A percentile compares a stretch with the other conserved stretches of the same genome.
phyloP scores from a whole-genome alignment of 31 red algal genomes.

The Endocladia muricata region DNA sequence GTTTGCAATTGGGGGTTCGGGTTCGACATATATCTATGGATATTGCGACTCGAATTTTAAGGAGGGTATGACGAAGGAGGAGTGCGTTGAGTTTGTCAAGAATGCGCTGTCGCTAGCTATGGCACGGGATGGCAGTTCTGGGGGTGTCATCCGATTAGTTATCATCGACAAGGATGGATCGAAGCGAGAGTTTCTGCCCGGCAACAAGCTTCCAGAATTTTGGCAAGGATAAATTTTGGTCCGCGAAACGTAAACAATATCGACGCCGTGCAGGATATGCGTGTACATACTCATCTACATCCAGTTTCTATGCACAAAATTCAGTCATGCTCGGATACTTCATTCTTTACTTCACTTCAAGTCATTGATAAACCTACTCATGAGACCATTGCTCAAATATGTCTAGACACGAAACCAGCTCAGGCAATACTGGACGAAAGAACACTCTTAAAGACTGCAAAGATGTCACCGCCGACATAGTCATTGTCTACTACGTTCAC shows the following conservation, averaged over 20 bases:
- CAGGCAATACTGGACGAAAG: constrained; percentile 32
- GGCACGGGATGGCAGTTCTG: constrained; percentile 93
- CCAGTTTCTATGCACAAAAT: no score
- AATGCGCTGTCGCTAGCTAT: constrained; percentile 92
- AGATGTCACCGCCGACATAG: constrained; percentile 95
- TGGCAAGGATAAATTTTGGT: constrained; percentile 64
- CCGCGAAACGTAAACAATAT: no score
- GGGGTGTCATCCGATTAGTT: constrained; percentile 95
- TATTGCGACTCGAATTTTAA: constrained; percentile 90
- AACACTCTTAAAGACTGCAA: constrained; percentile 69
- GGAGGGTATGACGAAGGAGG: constrained; percentile 83
- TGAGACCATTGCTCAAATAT: no score
- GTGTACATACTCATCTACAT: no score
- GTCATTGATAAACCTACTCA: no score
- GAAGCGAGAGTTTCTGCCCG: constrained; percentile 65
- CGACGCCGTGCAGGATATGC: no score
- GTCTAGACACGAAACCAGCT: no score
- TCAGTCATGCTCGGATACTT: no score
- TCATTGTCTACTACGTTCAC: constrained; percentile 98
- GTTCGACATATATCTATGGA: constrained; percentile 95
- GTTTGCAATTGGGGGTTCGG: constrained; percentile 94
- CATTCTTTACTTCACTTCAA: no score
- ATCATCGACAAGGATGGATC: constrained; percentile 76
- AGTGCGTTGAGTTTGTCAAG: constrained; percentile 78
- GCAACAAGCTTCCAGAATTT: constrained; percentile 74